Evolutionary conservation across 805 yeast genomes (phyloP), one percentile per base, ranked within the genome.

Genomic region (Priceomyces carsonii): DNA sequence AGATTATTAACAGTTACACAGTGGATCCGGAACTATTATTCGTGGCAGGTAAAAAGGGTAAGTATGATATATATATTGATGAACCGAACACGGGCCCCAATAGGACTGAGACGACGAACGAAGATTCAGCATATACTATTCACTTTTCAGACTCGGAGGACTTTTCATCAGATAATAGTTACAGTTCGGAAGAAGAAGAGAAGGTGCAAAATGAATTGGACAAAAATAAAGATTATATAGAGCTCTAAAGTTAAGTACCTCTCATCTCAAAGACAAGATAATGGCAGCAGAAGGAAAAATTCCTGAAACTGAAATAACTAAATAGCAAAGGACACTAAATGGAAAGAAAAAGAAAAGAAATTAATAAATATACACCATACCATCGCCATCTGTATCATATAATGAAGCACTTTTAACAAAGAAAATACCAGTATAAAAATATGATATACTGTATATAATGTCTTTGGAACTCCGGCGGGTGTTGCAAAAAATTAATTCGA

Each of bases 1-100:
- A 35, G 15, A 34, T 54, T 2, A 43, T 62, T 16, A 63, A 46
- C 40, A 63, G 69, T 36, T 64, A 57, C 44, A 61, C 61, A 3
- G 65, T 63, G 16, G 57, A 55, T 14, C 69, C 71, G 0, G 25
- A 36, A 7, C 8, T 32, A 5, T 48, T 63, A 14, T 55, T 61
- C 34, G 45, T 35, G 4, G 24, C 34, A 14, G 45, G 32, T 29
- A 42, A 42, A 33, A 44, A 41, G 16, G 54, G 55, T 5, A 45
- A 48, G 32, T 58, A 54, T 33, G 59, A 54, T 28, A 36, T 42
- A 10, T 58, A 55, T 28, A 50, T 59, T 13, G 63, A 59, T 36
- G 44, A 40, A 6, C 22, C 12, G 5, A 35, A 25, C 5, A 20
- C 30, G 13, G 17, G 8, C 9, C 8, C 32, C 13, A 25, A 15